phyloP scores from a whole-genome alignment of 805 yeast species.

The Ogataea zsoltii region DNA sequence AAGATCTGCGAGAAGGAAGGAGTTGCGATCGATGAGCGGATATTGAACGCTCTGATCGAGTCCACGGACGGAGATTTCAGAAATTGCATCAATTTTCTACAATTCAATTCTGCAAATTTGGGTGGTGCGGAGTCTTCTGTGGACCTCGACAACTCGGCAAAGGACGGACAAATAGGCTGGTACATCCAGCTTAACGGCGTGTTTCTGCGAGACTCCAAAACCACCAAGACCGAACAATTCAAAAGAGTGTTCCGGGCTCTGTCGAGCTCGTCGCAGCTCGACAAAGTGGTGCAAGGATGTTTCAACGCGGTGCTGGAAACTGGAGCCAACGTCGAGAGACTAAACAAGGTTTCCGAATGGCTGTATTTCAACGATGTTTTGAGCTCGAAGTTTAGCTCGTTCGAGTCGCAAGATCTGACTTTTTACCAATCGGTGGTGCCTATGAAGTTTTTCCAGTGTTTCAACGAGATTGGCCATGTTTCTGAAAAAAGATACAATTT shows the following conservation, averaged over 20 bases:
- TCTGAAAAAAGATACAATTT: slow-evolving; percentile 21
- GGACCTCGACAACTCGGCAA: slow-evolving; percentile 34
- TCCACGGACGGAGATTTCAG: slow-evolving; percentile 81
- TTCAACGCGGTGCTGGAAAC: slow-evolving; percentile 64
- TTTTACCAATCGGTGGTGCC: slow-evolving; percentile 56
- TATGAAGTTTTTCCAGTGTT: slow-evolving; percentile 61
- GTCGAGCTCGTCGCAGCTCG: slow-evolving; percentile 50
- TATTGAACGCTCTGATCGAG: slow-evolving; percentile 65
- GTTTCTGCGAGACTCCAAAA: slow-evolving; percentile 53
- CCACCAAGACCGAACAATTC: slow-evolving; percentile 49
- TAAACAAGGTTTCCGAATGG: slow-evolving; percentile 73
- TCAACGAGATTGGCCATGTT: slow-evolving; percentile 54
- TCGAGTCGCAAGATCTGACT: slow-evolving; percentile 38
- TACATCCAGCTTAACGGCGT: slow-evolving; percentile 59
- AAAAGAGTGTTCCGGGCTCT: slow-evolving; percentile 46
- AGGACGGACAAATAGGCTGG: slow-evolving; percentile 71
- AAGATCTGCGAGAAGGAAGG: slow-evolving; percentile 58
- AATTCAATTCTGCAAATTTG: slow-evolving; percentile 46
- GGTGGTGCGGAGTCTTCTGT: neutral
- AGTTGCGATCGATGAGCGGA: slow-evolving; percentile 46
- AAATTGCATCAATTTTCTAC: slow-evolving; percentile 80
- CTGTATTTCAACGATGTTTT: slow-evolving; percentile 67
- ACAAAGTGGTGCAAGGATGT: slow-evolving; percentile 69
- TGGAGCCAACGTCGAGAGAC: slow-evolving; percentile 62
- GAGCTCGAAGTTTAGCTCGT: slow-evolving; percentile 45